These are phyloP conservation scores for Dactylis glomerata DNA, from an alignment of 176 grass and related monocot genomes.

Conservation along the genomic window DNA sequence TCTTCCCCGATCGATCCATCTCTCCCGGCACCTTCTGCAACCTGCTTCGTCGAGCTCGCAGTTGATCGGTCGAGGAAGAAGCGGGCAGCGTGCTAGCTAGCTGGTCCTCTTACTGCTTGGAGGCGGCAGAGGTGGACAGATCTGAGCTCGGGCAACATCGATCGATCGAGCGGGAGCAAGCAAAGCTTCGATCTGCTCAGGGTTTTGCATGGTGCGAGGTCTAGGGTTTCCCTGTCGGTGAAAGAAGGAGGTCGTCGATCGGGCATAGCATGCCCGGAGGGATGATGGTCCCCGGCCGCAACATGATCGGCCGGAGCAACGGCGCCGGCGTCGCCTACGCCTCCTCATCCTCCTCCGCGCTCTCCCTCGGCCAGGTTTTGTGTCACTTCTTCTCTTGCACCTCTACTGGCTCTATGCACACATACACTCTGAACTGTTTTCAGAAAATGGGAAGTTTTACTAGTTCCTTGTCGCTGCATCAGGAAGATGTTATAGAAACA, in stretches of 20 bases:
- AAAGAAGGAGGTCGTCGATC: neutral
- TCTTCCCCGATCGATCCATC: neutral
- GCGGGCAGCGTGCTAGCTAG: neutral
- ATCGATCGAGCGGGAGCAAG: neutral
- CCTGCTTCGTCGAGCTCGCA: neutral
- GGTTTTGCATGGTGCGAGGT: constrained; percentile 13
- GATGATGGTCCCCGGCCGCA: constrained; percentile 78
- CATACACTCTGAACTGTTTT: neutral
- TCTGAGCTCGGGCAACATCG: constrained; percentile 14
- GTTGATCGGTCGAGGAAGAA: neutral
- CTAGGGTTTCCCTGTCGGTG: constrained; percentile 14
- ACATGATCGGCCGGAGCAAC: constrained; percentile 59
- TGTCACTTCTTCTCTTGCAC: neutral
- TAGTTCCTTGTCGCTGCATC: neutral
- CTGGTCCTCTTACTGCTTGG: neutral
- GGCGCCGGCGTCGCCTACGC: constrained; percentile 38
- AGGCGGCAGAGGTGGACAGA: neutral
- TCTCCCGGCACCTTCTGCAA: neutral
- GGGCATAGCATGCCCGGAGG: constrained; percentile 53
- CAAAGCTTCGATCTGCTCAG: neutral
- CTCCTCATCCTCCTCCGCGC: constrained; percentile 50
- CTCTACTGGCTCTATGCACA: neutral
- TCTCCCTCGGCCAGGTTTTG: constrained; percentile 76
- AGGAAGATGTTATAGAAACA: neutral
- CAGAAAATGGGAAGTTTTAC: neutral